Evolutionary conservation across 164 flowering plant species (phyloP), one percentile per base, ranked within the genome.

Genomic region (Liquidambar formosana): DNA sequence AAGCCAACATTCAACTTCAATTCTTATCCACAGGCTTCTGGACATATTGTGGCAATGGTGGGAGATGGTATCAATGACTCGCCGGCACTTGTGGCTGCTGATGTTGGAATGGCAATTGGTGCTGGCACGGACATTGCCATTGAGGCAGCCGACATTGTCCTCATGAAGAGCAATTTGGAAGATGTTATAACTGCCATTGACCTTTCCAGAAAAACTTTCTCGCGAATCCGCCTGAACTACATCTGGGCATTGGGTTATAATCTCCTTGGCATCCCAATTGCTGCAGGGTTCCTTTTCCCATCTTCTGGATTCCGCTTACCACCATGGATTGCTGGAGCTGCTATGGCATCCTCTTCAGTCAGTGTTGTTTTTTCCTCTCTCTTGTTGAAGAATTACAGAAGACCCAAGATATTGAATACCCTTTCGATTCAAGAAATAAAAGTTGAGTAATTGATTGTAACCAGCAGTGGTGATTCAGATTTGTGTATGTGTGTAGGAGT

Each of bases 21-120:
- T 19, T 10, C 13, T 61, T n/a, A n/a, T 69, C 11, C 10, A 10
- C 75, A 89, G 92, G 81, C 77, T 41, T 61, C 71, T 25, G 96
- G 96, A 1, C 61, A 77, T 18, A 74, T 33, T 0, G 96, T 90
- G 73, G 92, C 90, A 58, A 89, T 91, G 93, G 93, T 91, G 43
- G 96, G 96, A 61, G 93, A 91, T 68, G 93, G 96, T n/a, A 86
- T 91, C 52, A 91, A 91, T 64, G 93, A 91, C 74, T 85, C 96
- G 9, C 93, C 96, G 10, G 93, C 96, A n/a, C 84, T 91, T 9
- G 96, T 83, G 25, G 93, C 87, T n/a, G 93, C 93, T 45, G 87
- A 91, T 66, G 93, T 87, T 13, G 93, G 93, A 61, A 83, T 91
- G 87, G 93, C 96, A 21, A 91, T 91, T n/a, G 96, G 93, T 44